Percentiles rank a stretch among this genome's conserved stretches.
phyloP scores from a whole-genome alignment of 2,329 filamentous ascomycete genomes.

The Emericellopsis atlantica region DNA sequence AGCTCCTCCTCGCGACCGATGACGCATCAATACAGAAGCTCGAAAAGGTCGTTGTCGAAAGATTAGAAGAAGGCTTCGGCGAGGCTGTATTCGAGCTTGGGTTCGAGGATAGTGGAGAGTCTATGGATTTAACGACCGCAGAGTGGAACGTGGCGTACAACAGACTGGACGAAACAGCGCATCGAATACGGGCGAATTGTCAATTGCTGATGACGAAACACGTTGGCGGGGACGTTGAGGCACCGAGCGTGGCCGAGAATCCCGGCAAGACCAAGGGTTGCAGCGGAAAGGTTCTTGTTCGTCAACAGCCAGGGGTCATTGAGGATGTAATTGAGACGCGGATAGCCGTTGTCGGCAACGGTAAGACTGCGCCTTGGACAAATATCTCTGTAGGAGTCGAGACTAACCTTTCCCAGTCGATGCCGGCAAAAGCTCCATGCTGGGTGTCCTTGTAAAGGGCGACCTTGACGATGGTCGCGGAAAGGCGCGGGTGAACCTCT shows the following conservation, averaged over 20 bases:
- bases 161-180: conserved; percentile 53
- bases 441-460: conserved; percentile 91
- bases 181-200: conserved; percentile 57
- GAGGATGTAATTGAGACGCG: conserved; percentile 91
- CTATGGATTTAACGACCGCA: conserved; percentile 60
- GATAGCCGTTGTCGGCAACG: conserved; percentile 94
- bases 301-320: conserved; percentile 57
- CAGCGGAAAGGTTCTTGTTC: conserved; percentile 77
- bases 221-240: conserved; percentile 66
- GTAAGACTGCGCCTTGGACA: conserved; percentile 19
- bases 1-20: conserved; percentile 55
- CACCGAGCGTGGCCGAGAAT: conserved; percentile 36
- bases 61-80: conserved; percentile 72
- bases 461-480: conserved; percentile 90
- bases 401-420: conserved; percentile 49
- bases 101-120: conserved; percentile 78
- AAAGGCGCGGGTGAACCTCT: conserved; percentile 87
- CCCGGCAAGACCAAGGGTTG: conserved; percentile 57
- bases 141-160: conserved; percentile 66
- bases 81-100: conserved; percentile 89
- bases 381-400: not conserved
- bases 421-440: conserved; percentile 90
- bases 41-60: conserved; percentile 48
- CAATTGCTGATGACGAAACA: conserved; percentile 82
- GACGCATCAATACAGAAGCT: conserved; percentile 51